Conservation (phyloP, 208 protist species). For the Naegleria gruberi region DNA sequence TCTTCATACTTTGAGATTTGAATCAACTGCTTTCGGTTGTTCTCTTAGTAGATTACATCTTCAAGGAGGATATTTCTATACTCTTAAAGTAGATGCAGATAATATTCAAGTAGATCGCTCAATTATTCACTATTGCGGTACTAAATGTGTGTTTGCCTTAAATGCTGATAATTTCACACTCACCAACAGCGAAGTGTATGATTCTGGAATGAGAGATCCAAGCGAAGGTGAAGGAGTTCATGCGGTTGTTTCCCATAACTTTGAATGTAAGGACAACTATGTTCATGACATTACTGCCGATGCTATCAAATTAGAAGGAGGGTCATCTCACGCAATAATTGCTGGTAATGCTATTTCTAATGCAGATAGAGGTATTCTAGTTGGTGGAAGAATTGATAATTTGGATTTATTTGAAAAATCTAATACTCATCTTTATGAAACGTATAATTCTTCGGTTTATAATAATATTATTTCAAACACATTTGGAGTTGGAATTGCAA, state of each 20-base stretch:
- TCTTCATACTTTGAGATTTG: neutral
- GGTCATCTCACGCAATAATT: neutral
- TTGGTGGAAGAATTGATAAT: neutral
- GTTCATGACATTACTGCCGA: neutral
- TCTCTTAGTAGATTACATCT: neutral
- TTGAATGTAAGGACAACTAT: neutral
- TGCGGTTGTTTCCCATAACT: neutral
- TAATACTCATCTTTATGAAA: neutral
- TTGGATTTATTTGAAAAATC: neutral
- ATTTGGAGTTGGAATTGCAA: neutral
- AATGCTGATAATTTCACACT: neutral
- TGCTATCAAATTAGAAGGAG: neutral
- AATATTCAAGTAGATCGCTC: neutral
- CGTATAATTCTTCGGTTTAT: neutral
- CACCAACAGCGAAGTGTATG: neutral
- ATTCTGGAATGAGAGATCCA: neutral
- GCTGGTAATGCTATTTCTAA: neutral
- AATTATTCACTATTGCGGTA: neutral
- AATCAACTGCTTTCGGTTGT: neutral
- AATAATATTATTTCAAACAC: neutral
- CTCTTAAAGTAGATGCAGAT: neutral
- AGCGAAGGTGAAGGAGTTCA: neutral
- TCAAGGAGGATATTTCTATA: neutral
- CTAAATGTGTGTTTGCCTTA: neutral
- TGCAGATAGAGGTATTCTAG: neutral